Percentiles rank a stretch among this genome's conserved stretches.
phyloP scores from a whole-genome alignment of 75 land plant genomes.

The Pseudotsuga menziesii region DNA sequence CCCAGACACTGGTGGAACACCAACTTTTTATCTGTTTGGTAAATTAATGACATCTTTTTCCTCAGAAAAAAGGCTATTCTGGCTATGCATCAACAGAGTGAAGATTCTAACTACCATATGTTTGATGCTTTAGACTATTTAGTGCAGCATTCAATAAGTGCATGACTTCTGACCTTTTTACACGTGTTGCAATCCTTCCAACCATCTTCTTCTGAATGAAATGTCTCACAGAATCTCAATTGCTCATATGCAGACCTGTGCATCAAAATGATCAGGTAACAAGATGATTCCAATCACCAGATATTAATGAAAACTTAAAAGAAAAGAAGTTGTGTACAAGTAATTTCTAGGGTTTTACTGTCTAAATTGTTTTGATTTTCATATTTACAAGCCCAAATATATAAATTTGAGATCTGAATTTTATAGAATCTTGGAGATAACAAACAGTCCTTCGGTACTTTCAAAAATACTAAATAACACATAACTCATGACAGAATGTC shows the following conservation, averaged over 20 bases:
- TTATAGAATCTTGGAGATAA: not conserved
- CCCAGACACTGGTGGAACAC: no score
- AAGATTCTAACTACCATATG: no score
- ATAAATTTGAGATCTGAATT: not conserved
- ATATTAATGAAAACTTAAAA: not conserved
- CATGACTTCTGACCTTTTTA: conserved; percentile 37
- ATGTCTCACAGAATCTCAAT: conserved; percentile 42
- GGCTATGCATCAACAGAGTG: no score
- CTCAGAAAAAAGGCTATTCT: no score
- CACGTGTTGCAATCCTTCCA: conserved; percentile 60
- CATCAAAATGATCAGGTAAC: not conserved
- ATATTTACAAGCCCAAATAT: not conserved
- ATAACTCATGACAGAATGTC: not conserved
- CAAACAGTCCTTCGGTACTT: not conserved
- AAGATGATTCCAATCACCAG: not conserved
- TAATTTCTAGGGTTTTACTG: not conserved
- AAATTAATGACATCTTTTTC: no score
- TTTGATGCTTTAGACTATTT: not conserved
- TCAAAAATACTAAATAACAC: not conserved
- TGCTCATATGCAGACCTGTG: conserved; percentile 56
- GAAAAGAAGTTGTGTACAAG: not conserved
- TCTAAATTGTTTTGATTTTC: not conserved
- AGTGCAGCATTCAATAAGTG: not conserved
- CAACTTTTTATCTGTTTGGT: no score
- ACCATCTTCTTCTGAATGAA: conserved; percentile 53